Base-by-base conservation (phyloP, 192 early-diverging fungal genomes). In the Coemansia erecta region DNA sequence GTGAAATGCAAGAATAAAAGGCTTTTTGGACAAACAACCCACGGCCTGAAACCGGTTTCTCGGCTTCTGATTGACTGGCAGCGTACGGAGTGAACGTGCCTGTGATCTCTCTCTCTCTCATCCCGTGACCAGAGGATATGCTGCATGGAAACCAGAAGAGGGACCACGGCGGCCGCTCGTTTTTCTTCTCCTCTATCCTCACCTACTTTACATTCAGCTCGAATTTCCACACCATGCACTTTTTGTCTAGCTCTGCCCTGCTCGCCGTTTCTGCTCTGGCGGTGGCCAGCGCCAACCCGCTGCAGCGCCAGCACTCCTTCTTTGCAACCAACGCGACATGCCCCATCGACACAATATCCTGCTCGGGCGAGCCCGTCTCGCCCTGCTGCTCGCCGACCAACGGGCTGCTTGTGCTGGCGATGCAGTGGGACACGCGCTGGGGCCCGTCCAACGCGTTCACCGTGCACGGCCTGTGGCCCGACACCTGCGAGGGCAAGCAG, bases 401-500 rank as follows among this genome's bases (percentile, higher is more conserved):
- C 57, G 80, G 80, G 0, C 68, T 82, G 9, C 44, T 82, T 2
- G 72, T 77, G 4, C 60, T 82, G 0, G 53, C 80, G 3, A 53
- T 52, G 70, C 82, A 87, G 68, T 89, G 86, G 85, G 83, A 84
- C 58, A 44, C 69, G 2, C 80, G 84, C 44, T 82, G 75, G 28
- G 86, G 85, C 14, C 85, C 84, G 13, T 15, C 60, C 12, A 68
- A 88, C 41, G 68, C 77, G 24, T 92, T 85, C 46, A 89, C 90
- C 8, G 67, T 92, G 17, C 90, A 92, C 60, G 90, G 90, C n/a
- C 71, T 90, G 47, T 90, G 90, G 90, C 87, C 90, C 14, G 88
- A 90, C 68, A 85, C 81, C 3, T 86, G 85, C 54, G 56, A 78
- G 21, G 85, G 84, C 52, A 66, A 70, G 44, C 75, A 70, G 47